Evolutionary conservation across 2,329 filamentous ascomycete genomes (phyloP).

Genomic region (Neophaeococcomyces mojaviensis): DNA sequence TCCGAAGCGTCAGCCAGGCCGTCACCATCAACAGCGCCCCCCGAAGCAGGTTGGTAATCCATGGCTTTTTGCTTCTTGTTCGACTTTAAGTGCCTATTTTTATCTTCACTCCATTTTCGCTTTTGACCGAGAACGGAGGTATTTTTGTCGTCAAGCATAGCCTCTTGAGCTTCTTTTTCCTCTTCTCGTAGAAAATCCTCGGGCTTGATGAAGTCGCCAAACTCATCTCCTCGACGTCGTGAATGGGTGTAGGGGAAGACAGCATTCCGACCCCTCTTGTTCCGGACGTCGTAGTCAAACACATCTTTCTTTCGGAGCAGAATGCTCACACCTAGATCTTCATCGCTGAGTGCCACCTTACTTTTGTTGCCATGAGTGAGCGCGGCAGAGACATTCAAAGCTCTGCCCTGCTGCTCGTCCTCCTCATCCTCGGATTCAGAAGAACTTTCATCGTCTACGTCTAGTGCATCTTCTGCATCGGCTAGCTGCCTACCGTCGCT

Average conservation of each 20-base stretch:
- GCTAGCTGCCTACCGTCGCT: slow-evolving; percentile 45
- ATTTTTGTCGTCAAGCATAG: slow-evolving; percentile 43
- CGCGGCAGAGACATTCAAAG: slow-evolving; percentile 78
- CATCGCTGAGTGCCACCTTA: slow-evolving; percentile 78
- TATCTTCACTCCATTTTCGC: slow-evolving; percentile 79
- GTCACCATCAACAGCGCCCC: slow-evolving; percentile 36
- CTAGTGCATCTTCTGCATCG: slow-evolving; percentile 63
- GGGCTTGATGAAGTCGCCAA: slow-evolving; percentile 84
- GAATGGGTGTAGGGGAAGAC: slow-evolving; percentile 84
- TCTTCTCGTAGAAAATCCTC: slow-evolving; percentile 92
- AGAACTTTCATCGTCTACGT: slow-evolving; percentile 78
- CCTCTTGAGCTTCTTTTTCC: slow-evolving; percentile 71
- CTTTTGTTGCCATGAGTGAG: slow-evolving; percentile 76
- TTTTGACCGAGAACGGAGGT: slow-evolving; percentile 76
- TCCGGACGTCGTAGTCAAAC: slow-evolving; percentile 87
- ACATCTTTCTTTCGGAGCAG: slow-evolving; percentile 79
- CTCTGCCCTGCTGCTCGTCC: slow-evolving; percentile 81
- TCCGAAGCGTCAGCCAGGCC: slow-evolving; percentile 55
- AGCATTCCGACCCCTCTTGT: slow-evolving; percentile 84
- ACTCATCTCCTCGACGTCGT: slow-evolving; percentile 75
- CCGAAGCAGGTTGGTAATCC: slow-evolving; percentile 16
- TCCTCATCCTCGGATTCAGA: slow-evolving; percentile 87
- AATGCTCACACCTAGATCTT: slow-evolving; percentile 86
- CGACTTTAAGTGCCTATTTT: slow-evolving; percentile 33
- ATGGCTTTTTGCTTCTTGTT: slow-evolving; percentile 20